A percentile compares a stretch with the other conserved stretches of the same genome.
phyloP scores from a whole-genome alignment of 768 basidiomycete species.

The Fomitopsis pulvina region DNA sequence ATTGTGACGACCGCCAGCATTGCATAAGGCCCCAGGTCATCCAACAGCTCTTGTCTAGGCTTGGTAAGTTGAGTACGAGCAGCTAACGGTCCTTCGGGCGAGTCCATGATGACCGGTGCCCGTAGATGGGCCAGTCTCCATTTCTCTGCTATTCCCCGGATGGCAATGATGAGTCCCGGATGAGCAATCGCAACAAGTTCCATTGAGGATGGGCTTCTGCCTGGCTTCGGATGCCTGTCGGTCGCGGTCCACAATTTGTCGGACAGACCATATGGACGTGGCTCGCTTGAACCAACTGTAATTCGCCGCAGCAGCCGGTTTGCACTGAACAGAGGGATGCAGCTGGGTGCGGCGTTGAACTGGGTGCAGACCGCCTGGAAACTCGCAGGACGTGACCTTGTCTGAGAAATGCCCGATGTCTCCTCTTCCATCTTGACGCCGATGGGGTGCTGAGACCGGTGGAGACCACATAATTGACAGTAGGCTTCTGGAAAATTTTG shows the following conservation, averaged over 20 bases:
- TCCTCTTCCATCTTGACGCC: constrained; percentile 5
- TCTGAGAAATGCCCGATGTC: neutral
- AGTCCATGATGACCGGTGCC: neutral
- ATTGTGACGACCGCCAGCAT: constrained; percentile 28
- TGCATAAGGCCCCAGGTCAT: constrained; percentile 29
- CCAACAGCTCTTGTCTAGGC: constrained; percentile 17
- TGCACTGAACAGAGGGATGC: constrained; percentile 9
- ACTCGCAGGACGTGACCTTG: neutral
- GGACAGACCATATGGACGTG: neutral
- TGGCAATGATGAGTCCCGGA: constrained; percentile 20
- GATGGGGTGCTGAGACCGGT: constrained; percentile 13
- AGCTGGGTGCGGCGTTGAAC: constrained; percentile 6
- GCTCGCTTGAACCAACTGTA: neutral
- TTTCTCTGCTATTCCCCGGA: constrained; percentile 7
- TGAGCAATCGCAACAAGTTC: constrained; percentile 23
- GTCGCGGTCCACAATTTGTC: neutral
- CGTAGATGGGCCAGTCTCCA: constrained; percentile 5
- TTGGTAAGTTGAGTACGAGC: neutral
- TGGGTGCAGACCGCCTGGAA: constrained; percentile 9
- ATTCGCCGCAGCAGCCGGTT: constrained; percentile 4
- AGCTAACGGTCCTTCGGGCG: neutral
- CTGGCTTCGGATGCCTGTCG: neutral
- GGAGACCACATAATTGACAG: constrained; percentile 20
- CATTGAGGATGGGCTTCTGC: constrained; percentile 4
- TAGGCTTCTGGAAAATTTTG: constrained; percentile 7